phyloP scores from a whole-genome alignment of 108 stramenopile genomes.

The Parmales sp. region DNA sequence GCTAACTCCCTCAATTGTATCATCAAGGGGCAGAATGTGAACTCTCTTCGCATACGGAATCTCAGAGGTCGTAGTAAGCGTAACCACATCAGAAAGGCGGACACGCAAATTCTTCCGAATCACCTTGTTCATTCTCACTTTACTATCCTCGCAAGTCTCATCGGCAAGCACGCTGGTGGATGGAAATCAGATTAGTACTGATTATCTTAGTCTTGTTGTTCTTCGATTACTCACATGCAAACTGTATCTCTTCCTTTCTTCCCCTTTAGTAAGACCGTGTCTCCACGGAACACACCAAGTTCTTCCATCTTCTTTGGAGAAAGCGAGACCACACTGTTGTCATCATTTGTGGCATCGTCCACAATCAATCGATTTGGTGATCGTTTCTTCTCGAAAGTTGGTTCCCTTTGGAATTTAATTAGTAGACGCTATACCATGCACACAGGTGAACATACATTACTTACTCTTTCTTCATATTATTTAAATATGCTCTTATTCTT shows the following conservation, averaged over 20 bases:
- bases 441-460: no score
- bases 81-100: constrained; percentile 89
- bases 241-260: constrained; percentile 97
- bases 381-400: constrained; percentile 71
- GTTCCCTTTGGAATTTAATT: no score
- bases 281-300: constrained; percentile 89
- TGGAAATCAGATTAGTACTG: no score
- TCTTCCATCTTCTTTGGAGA: constrained; percentile 94
- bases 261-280: constrained; percentile 97
- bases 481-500: no score
- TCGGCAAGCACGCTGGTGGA: constrained; percentile 93
- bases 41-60: constrained; percentile 97
- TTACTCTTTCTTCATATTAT: no score
- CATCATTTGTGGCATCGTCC: constrained; percentile 98
- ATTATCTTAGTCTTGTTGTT: no score
- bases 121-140: constrained; percentile 98
- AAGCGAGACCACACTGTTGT: constrained; percentile 91
- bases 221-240: no score
- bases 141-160: constrained; percentile 88
- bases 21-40: constrained; percentile 94
- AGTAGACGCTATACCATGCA: no score
- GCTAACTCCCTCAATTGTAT: constrained; percentile 97
- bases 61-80: constrained; percentile 86
- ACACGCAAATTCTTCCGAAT: constrained; percentile 98
- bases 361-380: constrained; percentile 97